phyloP scores from a whole-genome alignment of 108 stramenopile genomes.

The Parmales sp. region DNA sequence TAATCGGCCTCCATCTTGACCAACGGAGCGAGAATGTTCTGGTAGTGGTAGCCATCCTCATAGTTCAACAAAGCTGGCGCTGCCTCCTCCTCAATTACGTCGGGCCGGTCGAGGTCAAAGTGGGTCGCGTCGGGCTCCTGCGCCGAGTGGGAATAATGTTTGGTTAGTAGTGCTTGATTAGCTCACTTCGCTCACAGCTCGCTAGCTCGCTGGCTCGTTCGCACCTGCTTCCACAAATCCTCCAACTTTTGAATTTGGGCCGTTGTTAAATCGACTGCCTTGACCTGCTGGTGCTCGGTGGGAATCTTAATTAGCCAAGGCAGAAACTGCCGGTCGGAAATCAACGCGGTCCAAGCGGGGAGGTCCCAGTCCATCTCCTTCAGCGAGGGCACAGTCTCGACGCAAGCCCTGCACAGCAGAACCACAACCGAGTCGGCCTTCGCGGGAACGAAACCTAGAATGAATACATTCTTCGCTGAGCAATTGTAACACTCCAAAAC shows the following conservation, averaged over 20 bases:
- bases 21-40: slow-evolving; percentile 89
- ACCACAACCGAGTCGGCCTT: slow-evolving; percentile 65
- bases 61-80: slow-evolving; percentile 72
- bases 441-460: slow-evolving; percentile 95
- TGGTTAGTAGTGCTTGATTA: no score
- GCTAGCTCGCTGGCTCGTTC: no score
- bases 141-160: no score
- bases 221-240: no score
- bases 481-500: slow-evolving; percentile 98
- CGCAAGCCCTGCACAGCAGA: slow-evolving; percentile 89
- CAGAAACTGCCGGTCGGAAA: slow-evolving; percentile 84
- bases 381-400: slow-evolving; percentile 78
- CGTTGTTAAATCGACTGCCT: slow-evolving; percentile 35
- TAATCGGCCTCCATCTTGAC: slow-evolving; percentile 98
- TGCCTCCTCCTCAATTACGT: slow-evolving; percentile 73
- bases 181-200: no score
- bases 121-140: slow-evolving; percentile 77
- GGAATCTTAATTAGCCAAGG: slow-evolving; percentile 80
- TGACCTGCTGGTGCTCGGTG: neutral
- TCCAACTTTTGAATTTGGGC: slow-evolving; percentile 87
- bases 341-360: slow-evolving; percentile 86
- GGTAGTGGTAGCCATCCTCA: slow-evolving; percentile 97
- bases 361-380: slow-evolving; percentile 98
- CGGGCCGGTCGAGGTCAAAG: slow-evolving; percentile 76
- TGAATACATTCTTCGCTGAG: slow-evolving; percentile 82